phyloP scores from a whole-genome alignment of 805 yeast genomes.

The Yamadazyma endophytica region DNA sequence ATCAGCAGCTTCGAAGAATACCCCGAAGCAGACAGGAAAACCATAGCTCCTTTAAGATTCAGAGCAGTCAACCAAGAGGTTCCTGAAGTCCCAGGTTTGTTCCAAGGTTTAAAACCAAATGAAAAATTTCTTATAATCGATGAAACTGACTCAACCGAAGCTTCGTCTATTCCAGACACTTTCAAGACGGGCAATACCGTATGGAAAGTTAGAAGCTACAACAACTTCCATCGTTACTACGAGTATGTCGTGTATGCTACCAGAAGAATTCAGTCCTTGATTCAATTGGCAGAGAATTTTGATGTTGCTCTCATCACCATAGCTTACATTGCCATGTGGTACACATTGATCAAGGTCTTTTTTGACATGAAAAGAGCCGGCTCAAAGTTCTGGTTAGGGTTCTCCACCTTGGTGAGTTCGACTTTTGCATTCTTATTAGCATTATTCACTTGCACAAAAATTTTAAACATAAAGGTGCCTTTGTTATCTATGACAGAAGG shows the following conservation, averaged over 20 bases:
- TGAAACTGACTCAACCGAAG: slow-evolving; percentile 21
- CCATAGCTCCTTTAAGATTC: slow-evolving; percentile 56
- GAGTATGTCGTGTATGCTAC: slow-evolving; percentile 44
- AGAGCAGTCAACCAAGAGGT: slow-evolving; percentile 35
- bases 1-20: slow-evolving; percentile 37
- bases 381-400: slow-evolving; percentile 82
- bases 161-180: no score
- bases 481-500: slow-evolving; percentile 81
- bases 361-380: slow-evolving; percentile 73
- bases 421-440: slow-evolving; percentile 83
- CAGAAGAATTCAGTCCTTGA: slow-evolving; percentile 38
- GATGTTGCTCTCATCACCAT: slow-evolving; percentile 75
- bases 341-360: slow-evolving; percentile 72
- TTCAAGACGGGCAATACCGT: slow-evolving; percentile 22
- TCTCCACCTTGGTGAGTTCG: slow-evolving; percentile 73
- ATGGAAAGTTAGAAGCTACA: slow-evolving; percentile 60
- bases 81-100: slow-evolving; percentile 40
- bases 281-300: slow-evolving; percentile 75
- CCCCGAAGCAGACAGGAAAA: slow-evolving; percentile 42
- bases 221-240: slow-evolving; percentile 52
- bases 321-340: slow-evolving; percentile 86
- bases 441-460: slow-evolving; percentile 50
- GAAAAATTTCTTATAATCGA: slow-evolving; percentile 41
- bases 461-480: slow-evolving; percentile 60
- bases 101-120: slow-evolving; percentile 35